Evolutionary conservation across 768 basidiomycete species (phyloP).

Genomic region (Polyporus arcularius): DNA sequence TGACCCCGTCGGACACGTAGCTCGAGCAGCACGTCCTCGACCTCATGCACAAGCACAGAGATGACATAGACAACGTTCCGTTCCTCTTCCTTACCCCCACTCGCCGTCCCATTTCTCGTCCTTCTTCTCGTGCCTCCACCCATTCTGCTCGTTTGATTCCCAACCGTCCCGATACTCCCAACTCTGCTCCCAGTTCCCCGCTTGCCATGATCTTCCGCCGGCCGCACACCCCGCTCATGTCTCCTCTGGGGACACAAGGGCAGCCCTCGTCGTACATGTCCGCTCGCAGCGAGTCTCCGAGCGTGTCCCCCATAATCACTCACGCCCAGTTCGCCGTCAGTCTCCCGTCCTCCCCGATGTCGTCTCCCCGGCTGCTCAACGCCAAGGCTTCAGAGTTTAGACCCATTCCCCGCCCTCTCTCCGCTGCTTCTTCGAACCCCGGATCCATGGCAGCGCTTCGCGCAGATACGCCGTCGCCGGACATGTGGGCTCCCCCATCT

Average conservation of each 20-base stretch:
- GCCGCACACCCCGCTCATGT: slow-evolving; percentile 78
- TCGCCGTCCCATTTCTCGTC: slow-evolving; percentile 75
- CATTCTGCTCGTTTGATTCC: slow-evolving; percentile 63
- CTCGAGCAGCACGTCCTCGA: slow-evolving; percentile 89
- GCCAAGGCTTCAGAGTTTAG: slow-evolving; percentile 91
- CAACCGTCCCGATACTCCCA: slow-evolving; percentile 74
- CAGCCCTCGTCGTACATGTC: slow-evolving; percentile 59
- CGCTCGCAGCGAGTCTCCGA: slow-evolving; percentile 52
- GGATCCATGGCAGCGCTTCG: slow-evolving; percentile 51
- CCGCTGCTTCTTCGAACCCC: slow-evolving; percentile 68
- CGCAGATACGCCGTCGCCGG: slow-evolving; percentile 84
- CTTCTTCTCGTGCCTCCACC: slow-evolving; percentile 77
- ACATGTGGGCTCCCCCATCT: slow-evolving; percentile 82
- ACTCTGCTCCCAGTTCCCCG: slow-evolving; percentile 74
- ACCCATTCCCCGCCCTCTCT: slow-evolving; percentile 79
- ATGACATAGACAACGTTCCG: slow-evolving; percentile 80
- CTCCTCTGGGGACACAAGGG: slow-evolving; percentile 64
- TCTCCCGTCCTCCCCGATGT: slow-evolving; percentile 80
- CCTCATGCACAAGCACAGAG: slow-evolving; percentile 93
- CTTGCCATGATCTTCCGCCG: slow-evolving; percentile 72
- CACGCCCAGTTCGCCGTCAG: slow-evolving; percentile 76
- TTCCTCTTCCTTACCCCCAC: slow-evolving; percentile 83
- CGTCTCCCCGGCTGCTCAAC: slow-evolving; percentile 82
- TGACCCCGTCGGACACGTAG: slow-evolving; percentile 37
- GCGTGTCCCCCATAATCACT: slow-evolving; percentile 67